Percentiles rank a stretch among this genome's conserved stretches.
Evolutionary conservation across 2,329 filamentous ascomycete species (phyloP).

Genomic region (Penicillium nordicum): DNA sequence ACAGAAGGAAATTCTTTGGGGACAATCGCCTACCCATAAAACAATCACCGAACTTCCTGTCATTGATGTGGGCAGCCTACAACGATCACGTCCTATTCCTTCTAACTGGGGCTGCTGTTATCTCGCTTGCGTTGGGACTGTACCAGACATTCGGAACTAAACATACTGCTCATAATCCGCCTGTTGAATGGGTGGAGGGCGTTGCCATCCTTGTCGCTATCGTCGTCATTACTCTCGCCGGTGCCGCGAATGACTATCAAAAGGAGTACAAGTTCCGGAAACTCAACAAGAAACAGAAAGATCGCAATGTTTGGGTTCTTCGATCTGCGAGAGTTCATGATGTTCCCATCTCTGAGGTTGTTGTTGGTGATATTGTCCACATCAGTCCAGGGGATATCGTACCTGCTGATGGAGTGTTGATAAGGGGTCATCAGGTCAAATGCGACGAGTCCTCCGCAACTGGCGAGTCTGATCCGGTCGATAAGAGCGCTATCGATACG

Average conservation of each 20-base stretch:
- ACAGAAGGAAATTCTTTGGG: conserved; percentile 61
- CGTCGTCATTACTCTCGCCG: conserved; percentile 66
- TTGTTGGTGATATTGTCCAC: conserved; percentile 29
- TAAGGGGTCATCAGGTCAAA: conserved; percentile 50
- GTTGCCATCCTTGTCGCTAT: conserved; percentile 69
- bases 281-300: conserved; percentile 65
- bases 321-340: conserved; percentile 64
- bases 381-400: conserved; percentile 58
- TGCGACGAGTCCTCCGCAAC: conserved; percentile 23
- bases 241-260: conserved; percentile 68
- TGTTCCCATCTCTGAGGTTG: conserved; percentile 49
- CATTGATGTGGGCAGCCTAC: conserved; percentile 71
- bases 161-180: conserved; percentile 22
- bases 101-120: conserved; percentile 63
- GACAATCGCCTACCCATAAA: conserved; percentile 64
- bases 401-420: conserved; percentile 64
- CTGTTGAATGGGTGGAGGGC: conserved; percentile 69
- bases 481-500: conserved; percentile 8
- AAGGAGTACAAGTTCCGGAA: conserved; percentile 66
- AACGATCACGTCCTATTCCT: conserved; percentile 74
- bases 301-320: conserved; percentile 61
- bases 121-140: conserved; percentile 69
- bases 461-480: conserved; percentile 17
- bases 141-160: conserved; percentile 46
- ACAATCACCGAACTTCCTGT: conserved; percentile 63